These are phyloP conservation scores for Suillus paluster DNA, from an alignment of 768 basidiomycete species.

Conservation along the genomic window DNA sequence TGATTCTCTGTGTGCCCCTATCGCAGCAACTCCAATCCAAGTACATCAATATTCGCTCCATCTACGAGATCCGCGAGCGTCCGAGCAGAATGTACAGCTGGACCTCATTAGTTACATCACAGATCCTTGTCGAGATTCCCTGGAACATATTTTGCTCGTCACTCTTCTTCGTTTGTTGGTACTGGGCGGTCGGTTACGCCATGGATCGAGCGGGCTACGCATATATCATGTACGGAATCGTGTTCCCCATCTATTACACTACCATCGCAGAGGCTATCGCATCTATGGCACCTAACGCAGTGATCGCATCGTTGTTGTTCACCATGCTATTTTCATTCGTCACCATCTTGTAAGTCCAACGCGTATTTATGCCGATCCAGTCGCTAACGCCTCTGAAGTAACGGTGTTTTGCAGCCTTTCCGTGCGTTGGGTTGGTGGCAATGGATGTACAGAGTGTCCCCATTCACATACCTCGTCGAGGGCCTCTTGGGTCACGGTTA, in stretches of 20 bases:
- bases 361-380: background rate
- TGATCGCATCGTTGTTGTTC: slow-evolving; percentile 46
- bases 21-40: slow-evolving; percentile 63
- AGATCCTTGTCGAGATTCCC: slow-evolving; percentile 51
- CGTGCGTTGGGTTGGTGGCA: slow-evolving; percentile 39
- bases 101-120: slow-evolving; percentile 59
- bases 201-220: slow-evolving; percentile 43
- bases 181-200: slow-evolving; percentile 48
- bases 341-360: slow-evolving; percentile 44
- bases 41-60: slow-evolving; percentile 55
- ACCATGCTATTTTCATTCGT: slow-evolving; percentile 44
- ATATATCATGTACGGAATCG: slow-evolving; percentile 41
- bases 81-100: slow-evolving; percentile 68
- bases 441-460: slow-evolving; percentile 48
- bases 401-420: slow-evolving; percentile 54
- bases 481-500: slow-evolving; percentile 39
- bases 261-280: slow-evolving; percentile 48
- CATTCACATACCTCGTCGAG: slow-evolving; percentile 56
- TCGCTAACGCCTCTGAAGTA: slow-evolving; percentile 28
- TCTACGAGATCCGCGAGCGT: slow-evolving; percentile 68
- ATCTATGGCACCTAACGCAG: slow-evolving; percentile 44
- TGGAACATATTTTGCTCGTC: slow-evolving; percentile 46
- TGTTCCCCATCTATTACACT: slow-evolving; percentile 48
- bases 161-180: slow-evolving; percentile 53
- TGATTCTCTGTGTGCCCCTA: slow-evolving; percentile 47